Percentiles rank a stretch among this genome's conserved stretches.
phyloP scores from a whole-genome alignment of 1,139 yeast species.

The Debaryomycetaceae sp. region DNA sequence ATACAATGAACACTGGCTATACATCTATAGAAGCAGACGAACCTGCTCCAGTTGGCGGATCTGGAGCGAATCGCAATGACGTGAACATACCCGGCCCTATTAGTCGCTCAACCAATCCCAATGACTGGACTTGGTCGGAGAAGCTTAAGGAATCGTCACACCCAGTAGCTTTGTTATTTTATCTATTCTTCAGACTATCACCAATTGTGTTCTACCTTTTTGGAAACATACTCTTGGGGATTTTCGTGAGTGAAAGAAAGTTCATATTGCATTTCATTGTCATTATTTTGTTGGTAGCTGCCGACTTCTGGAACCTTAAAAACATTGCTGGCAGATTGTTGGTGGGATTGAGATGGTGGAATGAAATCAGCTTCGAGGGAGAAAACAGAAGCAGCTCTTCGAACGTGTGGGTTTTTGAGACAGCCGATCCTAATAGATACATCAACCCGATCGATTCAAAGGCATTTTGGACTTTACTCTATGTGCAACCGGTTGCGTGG shows the following conservation, averaged over 20 bases:
- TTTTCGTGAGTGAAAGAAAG: conserved; percentile 42
- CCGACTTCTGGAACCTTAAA: conserved; percentile 93
- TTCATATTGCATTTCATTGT: conserved; percentile 77
- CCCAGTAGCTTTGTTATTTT: conserved; percentile 70
- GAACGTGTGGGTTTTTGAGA: conserved; percentile 85
- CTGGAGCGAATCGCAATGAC: background rate
- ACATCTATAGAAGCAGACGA: conserved; percentile 31
- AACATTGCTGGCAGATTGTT: conserved; percentile 85
- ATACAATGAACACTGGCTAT: conserved; percentile 12
- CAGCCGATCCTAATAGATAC: conserved; percentile 76
- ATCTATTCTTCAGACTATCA: conserved; percentile 58
- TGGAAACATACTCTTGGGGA: conserved; percentile 58
- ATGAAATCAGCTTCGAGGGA: conserved; percentile 49
- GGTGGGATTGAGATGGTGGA: conserved; percentile 97
- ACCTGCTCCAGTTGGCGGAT: conserved; percentile 6
- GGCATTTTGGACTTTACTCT: conserved; percentile 80
- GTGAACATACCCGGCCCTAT: background rate
- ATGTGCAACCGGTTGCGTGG: conserved; percentile 78
- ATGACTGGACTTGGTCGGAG: conserved; percentile 24
- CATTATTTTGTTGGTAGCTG: conserved; percentile 70
- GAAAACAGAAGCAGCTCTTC: conserved; percentile 54
- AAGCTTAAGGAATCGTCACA: conserved; percentile 64
- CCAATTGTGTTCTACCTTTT: conserved; percentile 67
- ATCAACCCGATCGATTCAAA: conserved; percentile 91
- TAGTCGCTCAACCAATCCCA: conserved; percentile 9